Conservation (phyloP, 2,329 filamentous ascomycete genomes). For the Sclerotinia subarctica region DNA sequence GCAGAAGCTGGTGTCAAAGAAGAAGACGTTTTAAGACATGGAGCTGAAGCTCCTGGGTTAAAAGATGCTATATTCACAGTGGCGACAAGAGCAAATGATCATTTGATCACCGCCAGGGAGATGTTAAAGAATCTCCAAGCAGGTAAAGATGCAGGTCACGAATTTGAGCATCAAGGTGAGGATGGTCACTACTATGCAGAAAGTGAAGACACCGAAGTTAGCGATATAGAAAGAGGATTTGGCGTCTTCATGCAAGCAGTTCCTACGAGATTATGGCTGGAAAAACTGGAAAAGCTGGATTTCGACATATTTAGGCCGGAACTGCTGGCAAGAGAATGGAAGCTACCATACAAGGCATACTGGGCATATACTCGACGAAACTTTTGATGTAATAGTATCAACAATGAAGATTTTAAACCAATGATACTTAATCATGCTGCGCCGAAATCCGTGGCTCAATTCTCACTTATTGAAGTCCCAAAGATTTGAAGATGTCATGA, state of each 20-base stretch:
- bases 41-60: constrained; percentile 73
- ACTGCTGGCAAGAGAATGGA: constrained; percentile 70
- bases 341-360: constrained; percentile 73
- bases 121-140: constrained; percentile 80
- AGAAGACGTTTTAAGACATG: constrained; percentile 82
- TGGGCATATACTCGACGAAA: constrained; percentile 55
- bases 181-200: constrained; percentile 57
- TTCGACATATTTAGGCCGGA: constrained; percentile 76
- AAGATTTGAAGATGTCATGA: neutral
- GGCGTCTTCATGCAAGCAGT: constrained; percentile 78
- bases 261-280: constrained; percentile 73
- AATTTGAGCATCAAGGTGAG: constrained; percentile 83
- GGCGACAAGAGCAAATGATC: constrained; percentile 90
- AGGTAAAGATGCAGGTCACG: constrained; percentile 74
- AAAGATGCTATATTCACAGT: constrained; percentile 89
- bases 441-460: neutral
- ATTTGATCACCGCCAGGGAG: constrained; percentile 87
- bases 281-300: constrained; percentile 72
- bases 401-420: neutral
- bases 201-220: constrained; percentile 41
- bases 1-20: constrained; percentile 75
- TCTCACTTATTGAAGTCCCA: neutral
- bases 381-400: constrained; percentile 37
- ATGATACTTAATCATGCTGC: neutral
- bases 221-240: constrained; percentile 66